Conservation (phyloP, 345 rosid genomes). For the Gossypium turneri region DNA sequence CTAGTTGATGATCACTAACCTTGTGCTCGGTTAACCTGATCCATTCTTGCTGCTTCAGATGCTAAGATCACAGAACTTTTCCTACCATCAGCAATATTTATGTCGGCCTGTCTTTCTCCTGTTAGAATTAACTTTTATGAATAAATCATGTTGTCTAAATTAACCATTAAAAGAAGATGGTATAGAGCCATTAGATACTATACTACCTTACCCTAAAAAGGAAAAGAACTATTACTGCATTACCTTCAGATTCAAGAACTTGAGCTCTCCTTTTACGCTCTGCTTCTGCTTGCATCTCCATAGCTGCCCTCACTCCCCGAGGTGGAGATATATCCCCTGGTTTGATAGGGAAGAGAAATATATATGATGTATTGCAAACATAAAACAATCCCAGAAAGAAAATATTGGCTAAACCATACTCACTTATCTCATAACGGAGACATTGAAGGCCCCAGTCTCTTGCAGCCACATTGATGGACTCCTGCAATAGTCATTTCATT, state of each 20-base stretch:
- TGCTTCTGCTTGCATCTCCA: constrained; percentile 99
- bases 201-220: constrained; percentile 6
- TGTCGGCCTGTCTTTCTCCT: constrained; percentile 68
- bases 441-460: constrained; percentile 90
- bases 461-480: constrained; percentile 86
- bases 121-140: constrained; percentile 10
- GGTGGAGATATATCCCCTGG: constrained; percentile 98
- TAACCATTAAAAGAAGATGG: not conserved
- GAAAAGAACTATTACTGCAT: not conserved
- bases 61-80: constrained; percentile 65
- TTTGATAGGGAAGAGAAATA: not conserved
- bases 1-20: not conserved
- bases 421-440: constrained; percentile 94
- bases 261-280: constrained; percentile 93
- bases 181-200: not conserved
- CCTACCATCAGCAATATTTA: constrained; percentile 82
- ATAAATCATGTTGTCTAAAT: not conserved
- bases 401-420: constrained; percentile 23
- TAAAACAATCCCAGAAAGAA: not conserved
- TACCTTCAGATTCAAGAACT: constrained; percentile 85
- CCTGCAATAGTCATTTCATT: constrained; percentile 41
- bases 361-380: not conserved
- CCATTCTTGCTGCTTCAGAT: constrained; percentile 69
- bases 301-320: constrained; percentile 81
- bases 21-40: constrained; percentile 36